Conservation (phyloP, 1,139 yeast species). For the Casaregolazyma suthepensis region DNA sequence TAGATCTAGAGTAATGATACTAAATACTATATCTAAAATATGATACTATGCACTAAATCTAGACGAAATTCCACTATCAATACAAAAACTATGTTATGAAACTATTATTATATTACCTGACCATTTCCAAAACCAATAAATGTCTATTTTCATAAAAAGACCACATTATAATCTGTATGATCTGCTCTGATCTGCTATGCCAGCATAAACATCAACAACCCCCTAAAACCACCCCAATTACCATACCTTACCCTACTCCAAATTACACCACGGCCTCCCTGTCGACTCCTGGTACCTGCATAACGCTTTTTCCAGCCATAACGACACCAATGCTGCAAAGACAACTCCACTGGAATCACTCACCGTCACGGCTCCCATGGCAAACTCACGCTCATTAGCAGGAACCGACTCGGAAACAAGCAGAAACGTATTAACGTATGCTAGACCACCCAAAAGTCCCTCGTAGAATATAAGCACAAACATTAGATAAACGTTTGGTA, state of each 20-base stretch:
- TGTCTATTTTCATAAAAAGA: too few species aligned
- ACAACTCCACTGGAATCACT: conserved; percentile 89
- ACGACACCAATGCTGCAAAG: conserved; percentile 68
- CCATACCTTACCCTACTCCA: conserved; percentile 14
- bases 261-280: conserved; percentile 38
- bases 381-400: conserved; percentile 62
- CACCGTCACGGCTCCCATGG: conserved; percentile 89
- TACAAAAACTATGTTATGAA: too few species aligned
- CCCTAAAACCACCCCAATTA: background rate
- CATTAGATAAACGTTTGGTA: conserved; percentile 63
- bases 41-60: too few species aligned
- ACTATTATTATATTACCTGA: too few species aligned
- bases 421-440: conserved; percentile 84
- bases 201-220: background rate
- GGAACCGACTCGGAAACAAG: conserved; percentile 62
- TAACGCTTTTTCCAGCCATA: conserved; percentile 66
- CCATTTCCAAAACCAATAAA: too few species aligned
- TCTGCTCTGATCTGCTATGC: background rate
- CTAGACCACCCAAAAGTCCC: conserved; percentile 79
- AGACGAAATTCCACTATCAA: too few species aligned
- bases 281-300: conserved; percentile 55
- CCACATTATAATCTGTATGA: too few species aligned
- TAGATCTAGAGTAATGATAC: too few species aligned
- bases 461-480: conserved; percentile 70
- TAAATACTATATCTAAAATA: too few species aligned